Percentiles rank a stretch among this genome's conserved stretches.
Conservation (phyloP, 2,329 filamentous ascomycete genomes). For the Phoma herbarum region DNA sequence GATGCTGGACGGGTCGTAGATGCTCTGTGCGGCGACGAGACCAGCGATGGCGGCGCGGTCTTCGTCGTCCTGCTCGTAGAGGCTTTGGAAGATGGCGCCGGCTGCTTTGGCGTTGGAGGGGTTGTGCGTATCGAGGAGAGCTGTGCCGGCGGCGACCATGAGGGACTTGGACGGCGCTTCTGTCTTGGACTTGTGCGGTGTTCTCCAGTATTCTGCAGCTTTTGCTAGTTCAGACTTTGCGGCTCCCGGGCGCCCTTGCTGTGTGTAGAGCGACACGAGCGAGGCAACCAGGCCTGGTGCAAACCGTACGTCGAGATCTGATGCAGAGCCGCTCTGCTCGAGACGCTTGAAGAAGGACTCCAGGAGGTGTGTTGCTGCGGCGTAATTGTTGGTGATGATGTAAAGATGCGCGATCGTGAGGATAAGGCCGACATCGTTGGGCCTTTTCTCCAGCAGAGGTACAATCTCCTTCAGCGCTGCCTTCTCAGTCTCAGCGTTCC, state of each 20-base stretch:
- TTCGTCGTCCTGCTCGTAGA: constrained; percentile 71
- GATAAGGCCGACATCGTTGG: constrained; percentile 80
- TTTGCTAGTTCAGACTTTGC: constrained; percentile 78
- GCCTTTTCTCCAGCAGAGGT: constrained; percentile 74
- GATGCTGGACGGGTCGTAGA: constrained; percentile 65
- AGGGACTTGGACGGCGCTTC: constrained; percentile 64
- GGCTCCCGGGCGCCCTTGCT: constrained; percentile 75
- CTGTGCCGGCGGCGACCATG: constrained; percentile 77
- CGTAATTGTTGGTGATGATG: constrained; percentile 73
- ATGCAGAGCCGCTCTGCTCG: constrained; percentile 66
- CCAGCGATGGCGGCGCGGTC: constrained; percentile 80
- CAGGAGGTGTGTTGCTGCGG: constrained; percentile 76
- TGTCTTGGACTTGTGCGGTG: constrained; percentile 61
- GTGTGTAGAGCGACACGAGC: constrained; percentile 78
- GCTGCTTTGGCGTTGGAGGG: constrained; percentile 74
- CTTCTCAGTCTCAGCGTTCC: constrained; percentile 67
- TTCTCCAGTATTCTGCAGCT: constrained; percentile 82
- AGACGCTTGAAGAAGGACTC: constrained; percentile 78
- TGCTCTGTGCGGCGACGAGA: constrained; percentile 82
- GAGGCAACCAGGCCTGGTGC: constrained; percentile 86
- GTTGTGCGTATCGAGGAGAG: constrained; percentile 79
- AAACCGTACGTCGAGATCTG: constrained; percentile 75
- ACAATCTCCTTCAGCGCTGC: constrained; percentile 74
- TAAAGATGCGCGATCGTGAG: constrained; percentile 86
- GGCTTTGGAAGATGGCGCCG: constrained; percentile 77